Base-by-base conservation (phyloP, 2,329 filamentous ascomycete genomes). In the Nemania sp. region DNA sequence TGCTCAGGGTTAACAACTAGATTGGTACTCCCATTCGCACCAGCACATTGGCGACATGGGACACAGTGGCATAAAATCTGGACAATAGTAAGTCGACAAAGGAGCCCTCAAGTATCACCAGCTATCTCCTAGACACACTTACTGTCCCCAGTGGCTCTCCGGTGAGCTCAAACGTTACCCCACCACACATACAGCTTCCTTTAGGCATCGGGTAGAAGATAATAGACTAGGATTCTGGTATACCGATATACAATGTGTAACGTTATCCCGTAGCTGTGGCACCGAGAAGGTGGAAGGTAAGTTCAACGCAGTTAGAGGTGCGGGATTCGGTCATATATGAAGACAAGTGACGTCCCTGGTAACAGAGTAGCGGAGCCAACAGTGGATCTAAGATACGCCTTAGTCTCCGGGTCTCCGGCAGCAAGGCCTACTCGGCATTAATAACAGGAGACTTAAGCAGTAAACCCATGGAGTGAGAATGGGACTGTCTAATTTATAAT, bases 141-240 rank as follows among this genome's bases (percentile, higher is more conserved):
- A 68, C 66, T 49, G 57, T 51, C 35, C 35, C 62, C 2, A 62
- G 26, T 10, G 66, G 66, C 38, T 68, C 66, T 15, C 45, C 53
- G 5, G 62, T 66, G 22, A 68, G 35, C 53, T 68, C 57, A 15
- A 66, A 49, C 47, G 43, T 52, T 3, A 68, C 62, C 27, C 32
- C 66, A n/a, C 66, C 66, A 41, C 66, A 68, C 45, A 68, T 66
- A 43, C 66, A 68, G n/a, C 45, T 62, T 51, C 66, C 66, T 22
- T 59, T 62, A 0, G 29, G 35, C 66, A 68, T 68, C 3, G 22
- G 45, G 52, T 53, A 13, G 24, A 27, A 26, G 7, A 26, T 52
- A 11, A 13, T 43, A 15, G 18, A 22, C 43, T 18, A 7, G 32
- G 22, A 26, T 38, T 18, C 52, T n/a, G 24, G 41, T 53, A 27